A percentile compares a stretch with the other conserved stretches of the same genome.
These are phyloP conservation scores for Collybia sp. DNA, from an alignment of 768 basidiomycete genomes.

Conservation along the genomic window DNA sequence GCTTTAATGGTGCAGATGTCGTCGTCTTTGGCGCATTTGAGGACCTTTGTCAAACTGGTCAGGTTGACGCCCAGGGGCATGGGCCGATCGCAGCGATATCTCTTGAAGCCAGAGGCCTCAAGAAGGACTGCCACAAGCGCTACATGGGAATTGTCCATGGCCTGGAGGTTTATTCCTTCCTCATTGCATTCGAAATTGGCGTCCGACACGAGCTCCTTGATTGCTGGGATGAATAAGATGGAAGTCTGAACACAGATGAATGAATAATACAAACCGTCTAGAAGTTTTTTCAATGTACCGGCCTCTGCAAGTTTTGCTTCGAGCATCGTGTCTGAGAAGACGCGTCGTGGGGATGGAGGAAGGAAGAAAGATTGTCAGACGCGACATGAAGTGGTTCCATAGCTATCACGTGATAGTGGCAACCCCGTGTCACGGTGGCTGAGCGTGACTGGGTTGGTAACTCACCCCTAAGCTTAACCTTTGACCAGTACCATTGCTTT, in stretches of 20 bases:
- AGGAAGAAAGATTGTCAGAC: not conserved
- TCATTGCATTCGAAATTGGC: slow-evolving; percentile 98
- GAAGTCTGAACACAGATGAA: not conserved
- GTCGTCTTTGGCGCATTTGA: slow-evolving; percentile 97
- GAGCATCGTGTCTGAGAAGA: slow-evolving; percentile 48
- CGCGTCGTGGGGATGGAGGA: slow-evolving; percentile 16
- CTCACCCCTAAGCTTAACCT: too few species aligned
- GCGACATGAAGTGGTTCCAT: too few species aligned
- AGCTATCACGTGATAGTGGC: too few species aligned
- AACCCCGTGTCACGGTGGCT: too few species aligned
- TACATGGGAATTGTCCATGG: slow-evolving; percentile 99
- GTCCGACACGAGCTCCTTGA: slow-evolving; percentile 97
- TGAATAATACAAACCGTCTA: slow-evolving; percentile 65
- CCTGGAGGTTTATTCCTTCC: slow-evolving; percentile 91
- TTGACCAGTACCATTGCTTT: too few species aligned
- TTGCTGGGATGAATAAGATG: slow-evolving; percentile 43
- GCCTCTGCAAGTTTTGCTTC: slow-evolving; percentile 92
- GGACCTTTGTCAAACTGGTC: slow-evolving; percentile 84
- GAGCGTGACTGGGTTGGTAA: too few species aligned
- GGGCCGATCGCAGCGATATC: slow-evolving; percentile 91
- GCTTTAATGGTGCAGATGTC: slow-evolving; percentile 91
- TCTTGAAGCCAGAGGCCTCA: slow-evolving; percentile 71
- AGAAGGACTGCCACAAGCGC: slow-evolving; percentile 91
- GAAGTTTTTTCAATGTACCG: slow-evolving; percentile 83
- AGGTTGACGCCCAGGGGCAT: slow-evolving; percentile 91